A percentile compares a stretch with the other conserved stretches of the same genome.
phyloP scores from a whole-genome alignment of 257 asterid genomes.

The Solanum infundibuliforme region DNA sequence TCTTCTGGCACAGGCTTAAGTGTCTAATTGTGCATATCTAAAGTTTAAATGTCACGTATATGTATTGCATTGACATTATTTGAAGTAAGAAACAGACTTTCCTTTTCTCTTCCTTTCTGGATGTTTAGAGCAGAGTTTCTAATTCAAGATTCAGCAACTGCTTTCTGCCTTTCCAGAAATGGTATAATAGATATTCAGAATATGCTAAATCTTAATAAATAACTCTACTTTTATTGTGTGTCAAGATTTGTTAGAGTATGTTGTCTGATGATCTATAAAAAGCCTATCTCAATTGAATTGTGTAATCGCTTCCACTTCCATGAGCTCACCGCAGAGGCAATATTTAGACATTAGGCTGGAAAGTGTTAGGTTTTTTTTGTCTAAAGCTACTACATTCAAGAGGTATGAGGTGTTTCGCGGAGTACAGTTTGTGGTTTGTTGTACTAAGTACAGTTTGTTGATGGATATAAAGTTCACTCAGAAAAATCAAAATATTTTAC shows the following conservation, averaged over 20 bases:
- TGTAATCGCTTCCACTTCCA: neutral
- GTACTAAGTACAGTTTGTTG: neutral
- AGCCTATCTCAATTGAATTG: neutral
- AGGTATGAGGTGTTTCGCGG: neutral
- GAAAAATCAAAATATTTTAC: neutral
- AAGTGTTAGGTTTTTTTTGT: neutral
- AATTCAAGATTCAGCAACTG: neutral
- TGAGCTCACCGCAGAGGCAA: neutral
- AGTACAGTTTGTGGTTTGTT: neutral
- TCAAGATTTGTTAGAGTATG: neutral
- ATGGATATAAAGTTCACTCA: neutral
- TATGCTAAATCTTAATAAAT: neutral
- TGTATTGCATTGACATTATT: neutral
- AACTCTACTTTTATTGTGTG: neutral
- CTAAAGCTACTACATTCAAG: neutral
- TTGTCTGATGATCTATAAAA: neutral
- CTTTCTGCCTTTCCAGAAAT: neutral
- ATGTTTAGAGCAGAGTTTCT: neutral
- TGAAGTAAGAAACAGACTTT: neutral
- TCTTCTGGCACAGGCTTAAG: no score
- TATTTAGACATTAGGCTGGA: neutral
- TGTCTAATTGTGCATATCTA: no score
- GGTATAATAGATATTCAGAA: neutral
- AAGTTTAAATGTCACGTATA: no score
- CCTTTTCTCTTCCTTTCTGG: neutral